phyloP scores from a whole-genome alignment of 2,329 filamentous ascomycete genomes.

The Ophiobolus disseminans region DNA sequence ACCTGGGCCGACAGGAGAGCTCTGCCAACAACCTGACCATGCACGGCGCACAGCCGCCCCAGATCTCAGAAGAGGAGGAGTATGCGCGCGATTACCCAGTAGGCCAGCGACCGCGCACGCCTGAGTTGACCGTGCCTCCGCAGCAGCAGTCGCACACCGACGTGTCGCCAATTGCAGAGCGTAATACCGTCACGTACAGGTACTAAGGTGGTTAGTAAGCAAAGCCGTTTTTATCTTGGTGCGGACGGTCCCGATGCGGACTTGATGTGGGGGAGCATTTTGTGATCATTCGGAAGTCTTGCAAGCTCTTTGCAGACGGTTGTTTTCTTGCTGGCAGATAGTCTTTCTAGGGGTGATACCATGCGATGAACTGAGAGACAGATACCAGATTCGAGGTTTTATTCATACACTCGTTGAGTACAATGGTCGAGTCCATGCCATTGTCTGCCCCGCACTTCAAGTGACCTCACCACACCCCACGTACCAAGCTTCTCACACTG shows the following conservation, averaged over 20 bases:
- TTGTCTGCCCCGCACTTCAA: constrained; percentile 13
- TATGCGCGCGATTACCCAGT: constrained; percentile 33
- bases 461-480: constrained; percentile 29
- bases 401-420: neutral
- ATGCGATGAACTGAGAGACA: constrained; percentile 4
- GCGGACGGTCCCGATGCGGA: constrained; percentile 13
- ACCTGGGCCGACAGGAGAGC: constrained; percentile 54
- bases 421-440: neutral
- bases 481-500: constrained; percentile 12
- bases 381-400: constrained; percentile 18
- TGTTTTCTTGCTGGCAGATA: no score
- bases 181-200: constrained; percentile 47
- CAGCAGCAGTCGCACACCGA: constrained; percentile 28
- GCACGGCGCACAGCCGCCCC: constrained; percentile 51
- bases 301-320: no score
- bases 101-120: constrained; percentile 31
- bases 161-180: constrained; percentile 47
- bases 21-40: constrained; percentile 54
- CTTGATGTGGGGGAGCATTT: constrained; percentile 19
- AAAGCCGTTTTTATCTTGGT: neutral
- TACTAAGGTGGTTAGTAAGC: constrained; percentile 34
- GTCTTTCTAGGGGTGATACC: no score
- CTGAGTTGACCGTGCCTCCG: constrained; percentile 23
- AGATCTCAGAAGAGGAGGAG: constrained; percentile 30
- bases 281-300: constrained; percentile 2